Conservation (phyloP, 495 filamentous ascomycete genomes). For the Hypoxylon perforatum region DNA sequence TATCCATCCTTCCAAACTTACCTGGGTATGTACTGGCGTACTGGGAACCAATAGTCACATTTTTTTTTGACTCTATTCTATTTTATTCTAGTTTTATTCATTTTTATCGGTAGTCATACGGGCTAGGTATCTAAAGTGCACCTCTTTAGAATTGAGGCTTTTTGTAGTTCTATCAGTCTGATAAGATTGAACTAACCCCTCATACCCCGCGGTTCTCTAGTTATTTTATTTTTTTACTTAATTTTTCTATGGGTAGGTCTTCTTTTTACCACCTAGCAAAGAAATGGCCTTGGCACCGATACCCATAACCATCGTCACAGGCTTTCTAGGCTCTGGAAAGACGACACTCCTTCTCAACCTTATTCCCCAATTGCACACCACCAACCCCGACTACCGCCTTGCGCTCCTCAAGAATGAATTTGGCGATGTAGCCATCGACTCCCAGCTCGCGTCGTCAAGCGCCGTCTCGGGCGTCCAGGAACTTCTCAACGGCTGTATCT, state of each 20-base stretch:
- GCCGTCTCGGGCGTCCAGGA: constrained; percentile 92
- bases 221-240: not conserved
- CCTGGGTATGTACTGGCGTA: too few relatives aligned
- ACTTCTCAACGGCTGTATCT: constrained; percentile 95
- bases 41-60: too few relatives aligned
- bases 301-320: constrained; percentile 93
- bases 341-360: constrained; percentile 92
- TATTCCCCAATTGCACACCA: constrained; percentile 80
- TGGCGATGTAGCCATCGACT: constrained; percentile 93
- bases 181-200: not conserved
- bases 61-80: too few relatives aligned
- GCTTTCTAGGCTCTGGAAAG: constrained; percentile 94
- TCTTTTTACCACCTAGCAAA: not conserved
- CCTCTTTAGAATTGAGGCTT: not conserved
- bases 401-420: constrained; percentile 99
- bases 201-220: not conserved
- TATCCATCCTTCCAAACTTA: too few relatives aligned
- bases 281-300: constrained; percentile 67
- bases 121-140: too few relatives aligned
- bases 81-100: too few relatives aligned
- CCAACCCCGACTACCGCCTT: constrained; percentile 76
- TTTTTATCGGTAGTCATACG: too few relatives aligned
- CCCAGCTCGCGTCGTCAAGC: constrained; percentile 80
- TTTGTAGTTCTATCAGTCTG: not conserved
- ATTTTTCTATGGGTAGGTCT: not conserved